These are phyloP conservation scores for Kodamaea suecica DNA, from an alignment of 1,139 yeast genomes.

Conservation along the genomic window DNA sequence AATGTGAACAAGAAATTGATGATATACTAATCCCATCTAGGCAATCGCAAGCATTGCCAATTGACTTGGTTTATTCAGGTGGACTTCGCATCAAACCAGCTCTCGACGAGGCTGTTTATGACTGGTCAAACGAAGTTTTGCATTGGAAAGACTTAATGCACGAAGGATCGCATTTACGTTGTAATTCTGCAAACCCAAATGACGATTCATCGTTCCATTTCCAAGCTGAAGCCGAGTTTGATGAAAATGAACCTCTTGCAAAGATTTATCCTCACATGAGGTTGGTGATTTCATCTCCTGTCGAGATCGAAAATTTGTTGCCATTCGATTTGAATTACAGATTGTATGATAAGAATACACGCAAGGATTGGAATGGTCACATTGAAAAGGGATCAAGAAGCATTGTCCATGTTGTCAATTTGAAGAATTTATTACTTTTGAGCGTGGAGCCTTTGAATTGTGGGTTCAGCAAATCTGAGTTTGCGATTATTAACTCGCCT, in stretches of 20 bases:
- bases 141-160: conserved; percentile 63
- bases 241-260: conserved; percentile 64
- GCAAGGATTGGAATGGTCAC: conserved; percentile 63
- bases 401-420: conserved; percentile 77
- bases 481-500: conserved; percentile 74
- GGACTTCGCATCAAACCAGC: conserved; percentile 59
- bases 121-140: conserved; percentile 63
- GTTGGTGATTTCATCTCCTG: conserved; percentile 77
- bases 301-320: conserved; percentile 77
- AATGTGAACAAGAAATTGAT: conserved; percentile 7
- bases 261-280: conserved; percentile 83
- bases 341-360: conserved; percentile 73
- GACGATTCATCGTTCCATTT: conserved; percentile 57
- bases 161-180: conserved; percentile 56
- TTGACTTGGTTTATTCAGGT: conserved; percentile 61
- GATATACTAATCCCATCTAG: conserved; percentile 50
- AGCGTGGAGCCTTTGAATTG: conserved; percentile 67
- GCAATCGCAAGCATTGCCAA: conserved; percentile 62
- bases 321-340: conserved; percentile 80
- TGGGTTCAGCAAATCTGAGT: conserved; percentile 69
- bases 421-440: conserved; percentile 65
- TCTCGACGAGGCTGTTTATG: conserved; percentile 46
- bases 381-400: conserved; percentile 63
- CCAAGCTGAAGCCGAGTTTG: conserved; percentile 69
- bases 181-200: conserved; percentile 41